Conservation (phyloP, 768 basidiomycete species). For the Auriscalpium microsporum region DNA sequence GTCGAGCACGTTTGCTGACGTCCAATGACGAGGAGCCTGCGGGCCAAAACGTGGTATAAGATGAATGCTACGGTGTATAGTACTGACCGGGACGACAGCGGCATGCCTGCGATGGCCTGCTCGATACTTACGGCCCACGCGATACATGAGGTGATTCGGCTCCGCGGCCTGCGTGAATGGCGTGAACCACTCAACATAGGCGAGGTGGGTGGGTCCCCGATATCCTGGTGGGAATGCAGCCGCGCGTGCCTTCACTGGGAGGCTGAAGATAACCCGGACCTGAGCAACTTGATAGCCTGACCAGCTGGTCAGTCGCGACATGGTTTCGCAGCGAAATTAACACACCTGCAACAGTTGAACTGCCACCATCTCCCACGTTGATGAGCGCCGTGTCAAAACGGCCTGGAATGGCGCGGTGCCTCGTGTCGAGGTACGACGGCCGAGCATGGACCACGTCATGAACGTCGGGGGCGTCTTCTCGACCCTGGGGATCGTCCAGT, state of each 20-base stretch:
- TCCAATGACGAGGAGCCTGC: conserved; percentile 3
- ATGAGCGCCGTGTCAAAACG: conserved; percentile 5
- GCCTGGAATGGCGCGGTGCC: not conserved
- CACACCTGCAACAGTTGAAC: not conserved
- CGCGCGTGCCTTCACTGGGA: not conserved
- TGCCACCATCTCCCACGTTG: not conserved
- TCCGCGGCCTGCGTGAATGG: not conserved
- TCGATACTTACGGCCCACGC: not conserved
- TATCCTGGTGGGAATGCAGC: not conserved
- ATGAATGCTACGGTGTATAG: conserved; percentile 5
- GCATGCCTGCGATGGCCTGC: not conserved
- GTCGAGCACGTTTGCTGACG: conserved; percentile 7
- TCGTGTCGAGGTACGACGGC: not conserved
- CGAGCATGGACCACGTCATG: not conserved
- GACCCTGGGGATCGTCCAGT: not conserved
- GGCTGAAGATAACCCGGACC: not conserved
- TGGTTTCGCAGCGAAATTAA: too few species aligned
- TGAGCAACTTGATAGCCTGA: not conserved
- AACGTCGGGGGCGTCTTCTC: not conserved
- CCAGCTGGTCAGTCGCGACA: not conserved
- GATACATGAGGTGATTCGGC: not conserved
- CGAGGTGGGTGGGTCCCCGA: not conserved
- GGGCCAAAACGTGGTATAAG: conserved; percentile 4
- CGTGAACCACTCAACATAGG: conserved; percentile 1
- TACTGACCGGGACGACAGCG: conserved; percentile 1